These are phyloP conservation scores for Trichoderma orchidacearum DNA, from an alignment of 495 filamentous ascomycete genomes.

Conservation along the genomic window DNA sequence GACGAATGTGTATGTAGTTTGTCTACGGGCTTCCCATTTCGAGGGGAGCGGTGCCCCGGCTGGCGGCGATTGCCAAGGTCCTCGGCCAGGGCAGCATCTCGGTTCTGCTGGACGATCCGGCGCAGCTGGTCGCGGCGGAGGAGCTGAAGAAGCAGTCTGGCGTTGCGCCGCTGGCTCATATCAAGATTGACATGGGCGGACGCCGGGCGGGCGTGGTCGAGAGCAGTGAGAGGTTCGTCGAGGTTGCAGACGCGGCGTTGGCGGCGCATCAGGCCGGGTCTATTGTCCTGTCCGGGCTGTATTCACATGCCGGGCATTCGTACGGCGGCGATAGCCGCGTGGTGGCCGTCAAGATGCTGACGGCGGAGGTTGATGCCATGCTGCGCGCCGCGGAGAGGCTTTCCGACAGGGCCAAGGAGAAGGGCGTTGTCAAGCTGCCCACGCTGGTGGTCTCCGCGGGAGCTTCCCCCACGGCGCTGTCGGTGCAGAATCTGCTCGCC, in stretches of 20 bases:
- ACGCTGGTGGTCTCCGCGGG: slow-evolving; percentile 58
- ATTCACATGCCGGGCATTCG: slow-evolving; percentile 67
- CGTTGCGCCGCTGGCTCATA: slow-evolving; percentile 40
- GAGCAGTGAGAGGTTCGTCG: slow-evolving; percentile 37
- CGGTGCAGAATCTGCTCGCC: slow-evolving; percentile 25
- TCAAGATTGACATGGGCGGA: slow-evolving; percentile 72
- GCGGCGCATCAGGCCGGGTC: slow-evolving; percentile 19
- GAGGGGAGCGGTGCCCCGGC: slow-evolving; percentile 43
- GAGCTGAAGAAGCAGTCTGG: slow-evolving; percentile 22
- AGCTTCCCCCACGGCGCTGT: slow-evolving; percentile 66
- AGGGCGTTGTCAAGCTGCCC: neutral
- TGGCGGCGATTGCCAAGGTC: slow-evolving; percentile 33
- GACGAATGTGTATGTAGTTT: neutral
- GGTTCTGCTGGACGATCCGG: slow-evolving; percentile 60
- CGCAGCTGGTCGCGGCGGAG: slow-evolving; percentile 38
- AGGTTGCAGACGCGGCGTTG: slow-evolving; percentile 16
- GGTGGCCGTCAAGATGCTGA: slow-evolving; percentile 41
- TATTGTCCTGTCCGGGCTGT: slow-evolving; percentile 49
- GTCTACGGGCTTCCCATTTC: slow-evolving; percentile 59
- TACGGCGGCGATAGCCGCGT: slow-evolving; percentile 42
- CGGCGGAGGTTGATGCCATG: slow-evolving; percentile 46
- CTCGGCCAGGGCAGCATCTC: slow-evolving; percentile 42
- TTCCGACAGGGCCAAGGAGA: slow-evolving; percentile 14
- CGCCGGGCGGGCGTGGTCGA: slow-evolving; percentile 56
- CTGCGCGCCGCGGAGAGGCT: slow-evolving; percentile 25